Evolutionary conservation across 2,329 filamentous ascomycete genomes (phyloP), one percentile per base, ranked within the genome.

Genomic region (Hypomyces perniciosus): DNA sequence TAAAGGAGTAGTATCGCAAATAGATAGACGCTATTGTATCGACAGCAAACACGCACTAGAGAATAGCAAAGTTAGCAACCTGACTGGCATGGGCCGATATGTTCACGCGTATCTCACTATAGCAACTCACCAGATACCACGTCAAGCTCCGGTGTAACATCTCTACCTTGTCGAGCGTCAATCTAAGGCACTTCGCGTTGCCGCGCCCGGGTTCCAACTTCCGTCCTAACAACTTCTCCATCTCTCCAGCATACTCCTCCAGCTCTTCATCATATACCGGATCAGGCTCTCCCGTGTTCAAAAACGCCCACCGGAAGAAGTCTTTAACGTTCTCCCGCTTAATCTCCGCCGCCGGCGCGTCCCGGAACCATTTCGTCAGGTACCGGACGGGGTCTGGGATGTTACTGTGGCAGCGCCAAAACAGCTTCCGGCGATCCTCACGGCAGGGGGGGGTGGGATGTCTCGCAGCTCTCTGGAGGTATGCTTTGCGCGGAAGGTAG

Each of bases 271-370:
- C 70, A 44, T 78, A 65, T 13, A 72, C 68, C 5, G 68, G 62
- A 28, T 69, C 66, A 44, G 65, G 62, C 4, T 73, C 67, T 8
- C 68, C 71, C 8, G 69, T 68, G 54, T 77, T 78, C 44, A 79
- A 72, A 47, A 84, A 78, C 1, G 77, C 79, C 82, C 80, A 85
- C n/a, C 73, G 65, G 20, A 81, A 70, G 60, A 82, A 84, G 49
- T 81, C 77, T 62, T 78, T 79, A 46, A 84, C 58, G 60, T 84
- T 83, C 31, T 84, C 79, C 10, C 73, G 68, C 49, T 74, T 73
- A 42, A 85, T 78, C 29, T 81, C 78, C 29, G 70, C 65, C 3
- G 68, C 44, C 12, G 72, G 66, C 6, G 79, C 78, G 29, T 75
- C 75, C 27, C 77, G 64, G 59, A 84, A 84, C 82, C 82, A 85